Conservation (phyloP, 148 eudicot genomes). For the Nepenthes gracilis region DNA sequence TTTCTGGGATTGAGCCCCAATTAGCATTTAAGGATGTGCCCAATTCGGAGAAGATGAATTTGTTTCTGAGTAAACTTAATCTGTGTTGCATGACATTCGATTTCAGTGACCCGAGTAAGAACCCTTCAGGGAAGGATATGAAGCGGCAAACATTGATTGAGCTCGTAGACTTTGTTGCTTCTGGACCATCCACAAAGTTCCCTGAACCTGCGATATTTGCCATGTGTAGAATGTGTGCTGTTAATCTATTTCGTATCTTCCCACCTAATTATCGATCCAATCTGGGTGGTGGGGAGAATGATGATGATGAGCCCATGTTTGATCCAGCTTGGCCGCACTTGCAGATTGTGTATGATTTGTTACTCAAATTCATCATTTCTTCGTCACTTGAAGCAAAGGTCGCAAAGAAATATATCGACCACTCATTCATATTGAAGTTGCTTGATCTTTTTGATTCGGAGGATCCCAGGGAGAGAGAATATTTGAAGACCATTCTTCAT, state of each 20-base stretch:
- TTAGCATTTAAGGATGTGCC: slow-evolving; percentile 78
- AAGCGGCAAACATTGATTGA: slow-evolving; percentile 60
- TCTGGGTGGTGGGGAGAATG: slow-evolving; percentile 41
- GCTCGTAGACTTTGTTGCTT: slow-evolving; percentile 66
- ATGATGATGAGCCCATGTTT: slow-evolving; percentile 73
- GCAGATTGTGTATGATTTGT: slow-evolving; percentile 71
- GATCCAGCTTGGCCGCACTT: slow-evolving; percentile 93
- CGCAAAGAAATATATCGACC: slow-evolving; percentile 77
- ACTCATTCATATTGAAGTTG: slow-evolving; percentile 55
- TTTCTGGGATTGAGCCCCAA: slow-evolving; percentile 67
- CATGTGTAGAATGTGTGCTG: slow-evolving; percentile 74
- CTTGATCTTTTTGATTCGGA: slow-evolving; percentile 87
- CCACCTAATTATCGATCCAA: slow-evolving; percentile 57
- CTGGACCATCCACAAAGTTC: slow-evolving; percentile 43
- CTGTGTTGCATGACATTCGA: slow-evolving; percentile 80
- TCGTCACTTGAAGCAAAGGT: slow-evolving; percentile 72
- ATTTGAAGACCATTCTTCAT: slow-evolving; percentile 71
- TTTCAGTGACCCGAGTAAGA: slow-evolving; percentile 55
- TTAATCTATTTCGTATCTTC: slow-evolving; percentile 73
- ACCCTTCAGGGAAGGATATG: slow-evolving; percentile 55
- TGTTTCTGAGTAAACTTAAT: slow-evolving; percentile 81
- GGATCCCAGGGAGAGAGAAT: slow-evolving; percentile 92
- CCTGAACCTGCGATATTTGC: slow-evolving; percentile 75
- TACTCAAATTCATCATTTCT: slow-evolving; percentile 70
- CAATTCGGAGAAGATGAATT: slow-evolving; percentile 62